These are phyloP conservation scores for Backusella macrospora DNA, from an alignment of 192 early-diverging fungal genomes.

Conservation along the genomic window DNA sequence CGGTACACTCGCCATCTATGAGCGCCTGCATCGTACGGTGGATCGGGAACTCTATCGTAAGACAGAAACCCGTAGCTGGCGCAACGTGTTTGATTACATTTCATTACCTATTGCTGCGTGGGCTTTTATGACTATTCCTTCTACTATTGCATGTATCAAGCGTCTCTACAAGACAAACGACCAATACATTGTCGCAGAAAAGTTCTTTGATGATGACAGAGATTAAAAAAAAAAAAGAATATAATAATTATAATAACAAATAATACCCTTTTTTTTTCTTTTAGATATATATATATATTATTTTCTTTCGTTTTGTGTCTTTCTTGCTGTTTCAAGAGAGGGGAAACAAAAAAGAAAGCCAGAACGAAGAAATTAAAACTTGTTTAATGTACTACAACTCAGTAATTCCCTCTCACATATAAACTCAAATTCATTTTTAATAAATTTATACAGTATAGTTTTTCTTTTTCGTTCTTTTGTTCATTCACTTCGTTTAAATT, in stretches of 20 bases:
- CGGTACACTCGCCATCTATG: slow-evolving; percentile 48
- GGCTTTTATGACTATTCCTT: slow-evolving; percentile 55
- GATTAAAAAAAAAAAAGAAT: not conserved
- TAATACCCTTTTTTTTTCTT: not conserved
- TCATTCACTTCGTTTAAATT: too few species aligned
- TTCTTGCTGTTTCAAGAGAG: slow-evolving; percentile 2
- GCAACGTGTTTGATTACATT: slow-evolving; percentile 44
- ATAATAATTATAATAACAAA: not conserved
- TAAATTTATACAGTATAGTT: slow-evolving; percentile 1
- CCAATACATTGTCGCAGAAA: slow-evolving; percentile 48
- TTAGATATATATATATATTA: not conserved
- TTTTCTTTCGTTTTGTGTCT: not conserved
- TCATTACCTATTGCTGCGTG: slow-evolving; percentile 50
- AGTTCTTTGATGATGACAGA: slow-evolving; percentile 37
- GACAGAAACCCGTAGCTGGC: slow-evolving; percentile 39
- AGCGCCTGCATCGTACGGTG: slow-evolving; percentile 45
- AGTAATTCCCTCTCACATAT: slow-evolving; percentile 9
- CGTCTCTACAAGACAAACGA: slow-evolving; percentile 42
- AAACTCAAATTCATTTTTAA: not conserved
- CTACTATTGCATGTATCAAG: slow-evolving; percentile 48
- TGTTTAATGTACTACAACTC: slow-evolving; percentile 6
- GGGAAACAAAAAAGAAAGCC: not conserved
- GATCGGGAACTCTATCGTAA: slow-evolving; percentile 50
- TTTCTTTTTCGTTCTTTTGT: not conserved
- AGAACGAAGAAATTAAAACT: slow-evolving; percentile 1